Evolutionary conservation across 805 yeast genomes (phyloP).

Genomic region (Monosporozyma yasuniensis): DNA sequence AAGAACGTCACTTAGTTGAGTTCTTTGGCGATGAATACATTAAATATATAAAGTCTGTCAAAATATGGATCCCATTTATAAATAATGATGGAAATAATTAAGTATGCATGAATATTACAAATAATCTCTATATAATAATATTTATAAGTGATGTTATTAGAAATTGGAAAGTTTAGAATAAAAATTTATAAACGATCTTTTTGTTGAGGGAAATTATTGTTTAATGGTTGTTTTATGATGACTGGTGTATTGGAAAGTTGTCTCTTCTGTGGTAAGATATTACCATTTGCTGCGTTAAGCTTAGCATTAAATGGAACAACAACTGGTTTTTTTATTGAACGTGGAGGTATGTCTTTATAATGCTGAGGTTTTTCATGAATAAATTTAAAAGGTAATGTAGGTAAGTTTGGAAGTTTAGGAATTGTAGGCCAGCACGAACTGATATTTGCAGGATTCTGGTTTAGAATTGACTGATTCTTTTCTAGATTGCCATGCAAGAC

Average conservation of each 20-base stretch:
- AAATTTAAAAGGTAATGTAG: conserved; percentile 8
- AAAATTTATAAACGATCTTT: background rate
- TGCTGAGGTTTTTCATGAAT: background rate
- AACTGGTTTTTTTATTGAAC: conserved; percentile 1
- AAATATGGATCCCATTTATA: conserved; percentile 60
- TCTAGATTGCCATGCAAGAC: background rate
- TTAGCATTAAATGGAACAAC: conserved; percentile 20
- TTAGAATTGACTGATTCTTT: too few species aligned
- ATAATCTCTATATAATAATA: background rate
- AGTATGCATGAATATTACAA: background rate
- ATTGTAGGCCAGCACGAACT: background rate
- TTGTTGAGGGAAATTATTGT: background rate
- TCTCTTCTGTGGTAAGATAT: conserved; percentile 26
- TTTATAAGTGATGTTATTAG: background rate
- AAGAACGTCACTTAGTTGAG: conserved; percentile 52
- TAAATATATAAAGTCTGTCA: conserved; percentile 40
- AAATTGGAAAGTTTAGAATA: background rate
- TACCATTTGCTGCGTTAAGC: conserved; percentile 6
- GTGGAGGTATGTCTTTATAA: background rate
- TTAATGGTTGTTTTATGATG: background rate
- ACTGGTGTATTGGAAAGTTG: conserved; percentile 5
- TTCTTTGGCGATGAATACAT: conserved; percentile 69
- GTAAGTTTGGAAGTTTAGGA: conserved; percentile 7
- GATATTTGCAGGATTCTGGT: background rate
- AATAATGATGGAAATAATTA: conserved; percentile 8